Percentiles rank a stretch among this genome's conserved stretches.
Conservation (phyloP, 495 filamentous ascomycete species). For the Platismatia glauca region DNA sequence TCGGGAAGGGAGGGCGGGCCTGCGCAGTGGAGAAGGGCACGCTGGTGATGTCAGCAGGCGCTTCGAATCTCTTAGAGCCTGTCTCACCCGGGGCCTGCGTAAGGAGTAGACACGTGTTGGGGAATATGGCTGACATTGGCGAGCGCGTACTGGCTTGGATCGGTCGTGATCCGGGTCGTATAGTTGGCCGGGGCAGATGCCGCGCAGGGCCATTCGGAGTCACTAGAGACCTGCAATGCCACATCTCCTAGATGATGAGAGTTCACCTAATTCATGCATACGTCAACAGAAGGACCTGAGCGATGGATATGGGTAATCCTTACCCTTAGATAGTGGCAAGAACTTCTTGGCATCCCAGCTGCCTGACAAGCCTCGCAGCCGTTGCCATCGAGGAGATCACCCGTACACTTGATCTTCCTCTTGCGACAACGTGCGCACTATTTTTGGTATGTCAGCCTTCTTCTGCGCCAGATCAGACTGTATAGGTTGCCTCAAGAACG, state of each 20-base stretch:
- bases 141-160: constrained; percentile 11
- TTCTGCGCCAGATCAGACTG: neutral
- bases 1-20: neutral
- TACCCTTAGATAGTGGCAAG: constrained; percentile 77
- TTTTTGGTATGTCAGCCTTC: constrained; percentile 12
- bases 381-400: constrained; percentile 63
- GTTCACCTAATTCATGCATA: constrained; percentile 11
- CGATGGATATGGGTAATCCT: constrained; percentile 17
- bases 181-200: constrained; percentile 1
- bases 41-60: constrained; percentile 2
- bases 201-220: constrained; percentile 10
- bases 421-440: constrained; percentile 88
- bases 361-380: constrained; percentile 78
- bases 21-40: neutral
- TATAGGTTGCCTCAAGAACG: constrained; percentile 26
- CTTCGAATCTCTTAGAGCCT: neutral
- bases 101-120: neutral
- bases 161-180: constrained; percentile 1
- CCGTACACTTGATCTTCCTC: constrained; percentile 93
- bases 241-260: constrained; percentile 9
- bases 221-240: neutral
- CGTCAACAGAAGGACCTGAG: constrained; percentile 2
- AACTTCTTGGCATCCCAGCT: constrained; percentile 47
- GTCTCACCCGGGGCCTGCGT: neutral
- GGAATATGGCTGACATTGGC: neutral